Base-by-base conservation (phyloP, 2,329 filamentous ascomycete species). In the Ophiosphaerella korrae region DNA sequence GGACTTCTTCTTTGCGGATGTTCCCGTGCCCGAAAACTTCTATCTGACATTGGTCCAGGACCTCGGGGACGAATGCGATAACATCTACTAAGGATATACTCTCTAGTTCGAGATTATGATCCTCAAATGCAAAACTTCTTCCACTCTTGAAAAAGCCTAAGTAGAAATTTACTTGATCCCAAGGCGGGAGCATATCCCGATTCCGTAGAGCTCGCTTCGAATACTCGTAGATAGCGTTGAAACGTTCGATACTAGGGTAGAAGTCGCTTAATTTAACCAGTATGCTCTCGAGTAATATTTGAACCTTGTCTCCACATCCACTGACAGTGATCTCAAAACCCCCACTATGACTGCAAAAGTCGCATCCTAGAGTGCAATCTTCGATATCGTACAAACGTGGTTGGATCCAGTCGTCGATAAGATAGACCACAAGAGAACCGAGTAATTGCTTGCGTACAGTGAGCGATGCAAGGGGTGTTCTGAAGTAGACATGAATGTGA, bases 311-410 rank as follows among this genome's bases (percentile, higher is more conserved):
- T 62, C 97, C 97, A 77, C 97, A 99, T 0, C 94, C 94, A 26
- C 86, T 87, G 3, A 97, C 84, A 12, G 88, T 86, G 35, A 97
- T 78, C 50, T 89, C 86, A 24, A 97, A 71, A 0, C 92, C 92
- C 29, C 86, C 82, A 3, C 83, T 81, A 65, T 90, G 88, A 23
- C 88, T 82, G 4, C 80, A 80, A 13, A 97, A 84, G 34, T 83
- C 85, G 70, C 97, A 97, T 53, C 89, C 84, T 37, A 99, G 75
- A 0, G 94, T 94, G 7, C 94, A 91, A 52, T 99, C 83, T 66
- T 97, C 92, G 0, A 94, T 94, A 73, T 97, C 93, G 66, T 99
- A 99, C 0, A 92, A 90, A 72, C 96, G 97, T 71, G 96, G 92
- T n/a, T n/a, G n/a, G n/a, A n/a, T n/a, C n/a, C n/a, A n/a, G n/a